These are phyloP conservation scores for Delitschia confertaspora DNA, from an alignment of 495 filamentous ascomycete species.

Conservation along the genomic window DNA sequence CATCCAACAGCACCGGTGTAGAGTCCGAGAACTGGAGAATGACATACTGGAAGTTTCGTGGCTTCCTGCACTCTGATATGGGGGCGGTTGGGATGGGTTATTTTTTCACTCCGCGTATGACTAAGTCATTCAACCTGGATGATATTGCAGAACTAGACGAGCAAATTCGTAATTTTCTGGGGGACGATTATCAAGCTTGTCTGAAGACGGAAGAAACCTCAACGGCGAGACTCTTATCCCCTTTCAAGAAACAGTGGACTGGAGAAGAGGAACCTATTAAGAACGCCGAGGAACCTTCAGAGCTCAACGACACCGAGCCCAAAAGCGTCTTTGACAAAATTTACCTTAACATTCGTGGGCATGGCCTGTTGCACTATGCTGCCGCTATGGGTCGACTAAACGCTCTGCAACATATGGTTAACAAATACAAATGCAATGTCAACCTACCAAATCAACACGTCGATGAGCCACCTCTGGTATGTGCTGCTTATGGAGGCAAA, in stretches of 20 bases:
- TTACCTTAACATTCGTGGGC: not conserved
- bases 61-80: not conserved
- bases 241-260: no score
- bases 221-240: not conserved
- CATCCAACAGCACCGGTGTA: no score
- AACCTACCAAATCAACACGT: not conserved
- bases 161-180: no score
- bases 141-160: no score
- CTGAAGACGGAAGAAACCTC: not conserved
- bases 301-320: not conserved
- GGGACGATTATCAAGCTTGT: no score
- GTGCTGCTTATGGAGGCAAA: not conserved
- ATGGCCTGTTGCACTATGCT: conserved; percentile 3
- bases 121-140: no score
- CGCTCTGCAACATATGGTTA: conserved; percentile 1
- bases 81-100: conserved; percentile 2
- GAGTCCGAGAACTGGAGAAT: no score
- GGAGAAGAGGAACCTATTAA: no score
- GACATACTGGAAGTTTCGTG: not conserved
- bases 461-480: conserved; percentile 2
- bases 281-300: no score
- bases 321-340: conserved; percentile 2
- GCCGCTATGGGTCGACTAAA: not conserved
- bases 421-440: conserved; percentile 5
- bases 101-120: not conserved